Conservation (phyloP, 108 stramenopile species). For the Nitzschia putrida region DNA sequence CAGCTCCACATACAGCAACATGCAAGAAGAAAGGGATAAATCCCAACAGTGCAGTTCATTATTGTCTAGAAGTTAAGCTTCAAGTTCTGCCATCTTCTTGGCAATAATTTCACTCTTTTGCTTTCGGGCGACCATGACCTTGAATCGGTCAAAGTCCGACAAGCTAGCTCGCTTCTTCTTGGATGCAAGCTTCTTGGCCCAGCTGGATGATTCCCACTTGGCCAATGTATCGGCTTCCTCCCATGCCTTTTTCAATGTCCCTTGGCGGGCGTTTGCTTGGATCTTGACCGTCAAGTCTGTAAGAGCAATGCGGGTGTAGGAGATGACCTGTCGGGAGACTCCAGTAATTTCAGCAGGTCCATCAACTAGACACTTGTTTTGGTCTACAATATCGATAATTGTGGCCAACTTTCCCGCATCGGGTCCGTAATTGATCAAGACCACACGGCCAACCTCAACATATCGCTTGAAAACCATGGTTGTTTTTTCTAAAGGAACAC, state of each 20-base stretch:
- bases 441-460: slow-evolving; percentile 98
- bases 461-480: slow-evolving; percentile 94
- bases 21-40: too few species aligned
- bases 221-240: slow-evolving; percentile 75
- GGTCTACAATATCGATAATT: slow-evolving; percentile 97
- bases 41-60: not conserved
- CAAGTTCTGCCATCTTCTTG: slow-evolving; percentile 88
- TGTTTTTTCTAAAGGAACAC: not conserved
- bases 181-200: slow-evolving; percentile 94
- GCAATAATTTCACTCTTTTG: slow-evolving; percentile 89
- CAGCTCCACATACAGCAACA: too few species aligned
- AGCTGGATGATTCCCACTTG: slow-evolving; percentile 90
- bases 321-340: slow-evolving; percentile 94
- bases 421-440: slow-evolving; percentile 97
- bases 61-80: slow-evolving; percentile 41
- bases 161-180: slow-evolving; percentile 86
- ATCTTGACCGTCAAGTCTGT: slow-evolving; percentile 94
- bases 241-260: slow-evolving; percentile 90
- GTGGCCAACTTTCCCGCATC: slow-evolving; percentile 92
- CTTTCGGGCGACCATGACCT: slow-evolving; percentile 96
- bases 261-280: slow-evolving; percentile 87
- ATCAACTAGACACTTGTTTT: slow-evolving; percentile 97
- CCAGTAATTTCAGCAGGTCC: slow-evolving; percentile 90
- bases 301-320: slow-evolving; percentile 88
- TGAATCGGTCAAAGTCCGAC: slow-evolving; percentile 97